Evolutionary conservation across 768 basidiomycete species (phyloP).

Genomic region (Suillus alpinus): DNA sequence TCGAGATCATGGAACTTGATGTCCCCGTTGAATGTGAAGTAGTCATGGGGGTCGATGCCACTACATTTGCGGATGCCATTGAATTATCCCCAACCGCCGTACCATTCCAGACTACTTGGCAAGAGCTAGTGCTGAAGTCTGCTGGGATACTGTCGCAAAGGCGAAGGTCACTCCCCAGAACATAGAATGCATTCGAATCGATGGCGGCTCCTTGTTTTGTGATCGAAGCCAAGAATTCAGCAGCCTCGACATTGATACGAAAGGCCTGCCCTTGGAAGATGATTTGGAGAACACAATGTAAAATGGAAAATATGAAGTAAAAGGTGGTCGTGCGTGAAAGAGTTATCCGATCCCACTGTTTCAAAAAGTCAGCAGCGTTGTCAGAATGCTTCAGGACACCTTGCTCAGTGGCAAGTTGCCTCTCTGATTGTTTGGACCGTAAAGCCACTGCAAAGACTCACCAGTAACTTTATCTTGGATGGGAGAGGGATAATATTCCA

Average conservation of each 20-base stretch:
- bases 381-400: background rate
- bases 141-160: conserved; percentile 56
- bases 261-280: conserved; percentile 67
- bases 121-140: conserved; percentile 32
- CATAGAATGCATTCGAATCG: conserved; percentile 41
- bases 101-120: conserved; percentile 57
- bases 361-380: background rate
- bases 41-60: background rate
- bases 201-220: conserved; percentile 47
- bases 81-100: conserved; percentile 15
- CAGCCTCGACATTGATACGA: conserved; percentile 59
- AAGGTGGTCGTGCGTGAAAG: conserved; percentile 61
- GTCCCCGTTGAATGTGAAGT: background rate
- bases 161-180: conserved; percentile 48
- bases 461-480: conserved; percentile 45
- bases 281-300: conserved; percentile 68
- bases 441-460: conserved; percentile 27
- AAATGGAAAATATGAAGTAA: conserved; percentile 65
- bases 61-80: background rate
- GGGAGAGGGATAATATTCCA: conserved; percentile 36
- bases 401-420: background rate
- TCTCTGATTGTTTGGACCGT: background rate
- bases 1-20: background rate
- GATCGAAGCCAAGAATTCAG: conserved; percentile 49
- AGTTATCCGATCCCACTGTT: conserved; percentile 68